Conservation (phyloP, 169 alveolate species). For the Plasmodium ovale region DNA sequence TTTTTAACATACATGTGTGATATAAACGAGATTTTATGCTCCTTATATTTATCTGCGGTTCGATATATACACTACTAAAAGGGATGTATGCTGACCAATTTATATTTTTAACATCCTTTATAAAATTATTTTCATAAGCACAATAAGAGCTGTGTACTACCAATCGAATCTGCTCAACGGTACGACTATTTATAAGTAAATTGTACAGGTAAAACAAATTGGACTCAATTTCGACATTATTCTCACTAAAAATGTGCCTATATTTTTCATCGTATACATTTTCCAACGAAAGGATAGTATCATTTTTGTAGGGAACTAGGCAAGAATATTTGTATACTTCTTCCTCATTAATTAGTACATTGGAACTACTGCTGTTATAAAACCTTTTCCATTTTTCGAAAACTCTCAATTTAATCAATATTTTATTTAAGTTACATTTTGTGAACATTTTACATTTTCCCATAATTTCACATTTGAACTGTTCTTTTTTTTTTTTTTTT, state of each 20-base stretch:
- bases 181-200: slow-evolving; percentile 56
- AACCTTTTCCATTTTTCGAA: not conserved
- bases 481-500: not conserved
- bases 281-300: slow-evolving; percentile 37
- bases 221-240: slow-evolving; percentile 63
- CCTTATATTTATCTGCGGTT: slow-evolving; percentile 48
- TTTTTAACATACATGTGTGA: slow-evolving; percentile 74
- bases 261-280: slow-evolving; percentile 20
- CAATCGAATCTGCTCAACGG: slow-evolving; percentile 64
- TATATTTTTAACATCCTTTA: slow-evolving; percentile 42
- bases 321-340: slow-evolving; percentile 45
- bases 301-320: slow-evolving; percentile 69
- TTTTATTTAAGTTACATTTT: not conserved
- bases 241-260: slow-evolving; percentile 44
- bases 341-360: slow-evolving; percentile 11
- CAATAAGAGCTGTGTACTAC: slow-evolving; percentile 41
- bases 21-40: slow-evolving; percentile 55
- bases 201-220: slow-evolving; percentile 43
- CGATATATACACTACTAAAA: slow-evolving; percentile 33
- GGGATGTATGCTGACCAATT: slow-evolving; percentile 69
- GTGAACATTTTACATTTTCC: slow-evolving; percentile 1
- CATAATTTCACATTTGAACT: not conserved
- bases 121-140: slow-evolving; percentile 66
- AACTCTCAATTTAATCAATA: not conserved
- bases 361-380: not conserved